A percentile compares a stretch with the other conserved stretches of the same genome.
Evolutionary conservation across 805 yeast species (phyloP).

Genomic region (Barnettozyma californica): DNA sequence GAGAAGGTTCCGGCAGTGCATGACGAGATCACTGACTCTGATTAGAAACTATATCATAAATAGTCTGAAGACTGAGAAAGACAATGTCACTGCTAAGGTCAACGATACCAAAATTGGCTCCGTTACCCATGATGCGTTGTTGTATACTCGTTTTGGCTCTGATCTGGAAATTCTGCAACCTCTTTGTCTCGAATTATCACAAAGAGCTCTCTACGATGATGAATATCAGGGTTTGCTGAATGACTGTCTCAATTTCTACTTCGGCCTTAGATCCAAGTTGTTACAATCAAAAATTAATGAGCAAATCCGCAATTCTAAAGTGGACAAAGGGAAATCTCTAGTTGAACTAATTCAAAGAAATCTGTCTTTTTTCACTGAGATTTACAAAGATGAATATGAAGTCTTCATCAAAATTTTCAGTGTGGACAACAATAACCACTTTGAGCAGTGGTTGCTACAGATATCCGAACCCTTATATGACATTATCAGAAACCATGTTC

Average conservation of each 20-base stretch:
- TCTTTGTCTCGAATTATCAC: slow-evolving; percentile 32
- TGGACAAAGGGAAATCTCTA: slow-evolving; percentile 29
- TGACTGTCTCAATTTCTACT: slow-evolving; percentile 64
- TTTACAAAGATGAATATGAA: slow-evolving; percentile 55
- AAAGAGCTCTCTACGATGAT: slow-evolving; percentile 33
- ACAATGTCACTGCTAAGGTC: slow-evolving; percentile 27
- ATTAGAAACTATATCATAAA: slow-evolving; percentile 58
- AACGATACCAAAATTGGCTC: slow-evolving; percentile 25
- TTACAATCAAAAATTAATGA: slow-evolving; percentile 37
- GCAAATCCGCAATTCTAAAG: slow-evolving; percentile 29
- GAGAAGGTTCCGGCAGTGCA: slow-evolving; percentile 73
- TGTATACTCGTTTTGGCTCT: slow-evolving; percentile 58
- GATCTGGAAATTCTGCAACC: slow-evolving; percentile 35
- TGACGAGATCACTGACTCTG: slow-evolving; percentile 74
- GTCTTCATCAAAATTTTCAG: slow-evolving; percentile 54
- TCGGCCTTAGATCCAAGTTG: slow-evolving; percentile 47
- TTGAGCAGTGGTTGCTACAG: slow-evolving; percentile 56
- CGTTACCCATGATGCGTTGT: slow-evolving; percentile 54
- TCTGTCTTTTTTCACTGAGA: slow-evolving; percentile 52
- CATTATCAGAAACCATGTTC: slow-evolving; percentile 53
- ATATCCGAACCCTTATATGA: slow-evolving; percentile 79
- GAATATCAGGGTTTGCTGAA: slow-evolving; percentile 63
- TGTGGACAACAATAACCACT: slow-evolving; percentile 29
- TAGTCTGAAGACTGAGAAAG: slow-evolving; percentile 31
- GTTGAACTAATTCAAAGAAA: slow-evolving; percentile 60